Evolutionary conservation across 768 basidiomycete genomes (phyloP).

Genomic region (Mrakia gelida): DNA sequence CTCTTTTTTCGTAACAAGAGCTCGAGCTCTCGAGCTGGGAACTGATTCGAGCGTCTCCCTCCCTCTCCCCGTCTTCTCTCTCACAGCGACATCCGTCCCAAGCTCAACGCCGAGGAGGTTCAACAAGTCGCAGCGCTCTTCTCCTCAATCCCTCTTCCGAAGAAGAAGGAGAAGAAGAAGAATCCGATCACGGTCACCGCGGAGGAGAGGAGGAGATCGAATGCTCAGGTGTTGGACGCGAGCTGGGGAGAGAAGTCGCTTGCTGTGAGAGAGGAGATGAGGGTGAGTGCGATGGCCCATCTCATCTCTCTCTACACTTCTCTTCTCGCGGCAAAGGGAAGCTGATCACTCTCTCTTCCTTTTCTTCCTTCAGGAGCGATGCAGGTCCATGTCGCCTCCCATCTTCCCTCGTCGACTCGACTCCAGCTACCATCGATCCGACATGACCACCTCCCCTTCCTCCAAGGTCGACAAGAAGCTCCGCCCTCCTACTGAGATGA

Average conservation of each 20-base stretch:
- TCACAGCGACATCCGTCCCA: neutral
- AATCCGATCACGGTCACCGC: neutral
- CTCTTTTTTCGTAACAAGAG: neutral
- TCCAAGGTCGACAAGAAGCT: neutral
- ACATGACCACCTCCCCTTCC: neutral
- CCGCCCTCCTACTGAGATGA: neutral
- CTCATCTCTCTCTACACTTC: neutral
- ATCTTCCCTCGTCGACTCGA: slow-evolving; percentile 8
- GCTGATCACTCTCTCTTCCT: neutral
- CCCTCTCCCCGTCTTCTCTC: neutral
- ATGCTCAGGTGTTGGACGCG: neutral
- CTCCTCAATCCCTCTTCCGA: neutral
- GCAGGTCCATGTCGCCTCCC: slow-evolving; percentile 5
- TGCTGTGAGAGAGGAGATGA: neutral
- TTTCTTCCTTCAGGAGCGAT: neutral
- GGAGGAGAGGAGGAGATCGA: neutral
- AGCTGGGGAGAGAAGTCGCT: neutral
- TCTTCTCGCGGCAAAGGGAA: neutral
- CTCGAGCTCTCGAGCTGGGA: neutral
- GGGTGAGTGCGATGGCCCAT: neutral
- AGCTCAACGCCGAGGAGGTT: neutral
- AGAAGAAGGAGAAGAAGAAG: slow-evolving; percentile 19
- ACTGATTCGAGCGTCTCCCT: too few species aligned
- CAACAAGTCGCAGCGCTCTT: neutral
- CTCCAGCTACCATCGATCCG: neutral